phyloP scores from a whole-genome alignment of 164 flowering plant genomes.

The Malania oleifera region DNA sequence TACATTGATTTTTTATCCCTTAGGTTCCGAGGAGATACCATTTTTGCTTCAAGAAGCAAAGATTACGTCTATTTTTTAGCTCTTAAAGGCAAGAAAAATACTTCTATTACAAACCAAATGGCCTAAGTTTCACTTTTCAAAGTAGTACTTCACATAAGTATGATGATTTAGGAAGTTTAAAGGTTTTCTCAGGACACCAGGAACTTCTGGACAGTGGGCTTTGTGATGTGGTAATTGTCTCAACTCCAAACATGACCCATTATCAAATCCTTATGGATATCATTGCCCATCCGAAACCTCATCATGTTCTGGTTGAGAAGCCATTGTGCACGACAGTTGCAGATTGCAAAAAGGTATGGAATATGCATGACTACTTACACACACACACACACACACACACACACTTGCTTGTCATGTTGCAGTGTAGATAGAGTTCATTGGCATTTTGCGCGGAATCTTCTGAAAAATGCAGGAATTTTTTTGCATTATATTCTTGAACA shows the following conservation, averaged over 20 bases:
- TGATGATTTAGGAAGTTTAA: slow-evolving; percentile 2
- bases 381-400: no score
- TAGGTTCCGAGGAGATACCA: no score
- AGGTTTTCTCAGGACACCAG: slow-evolving; percentile 75
- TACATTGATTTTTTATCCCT: no score
- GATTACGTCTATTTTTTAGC: no score
- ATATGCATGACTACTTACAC: no score
- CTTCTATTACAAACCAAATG: no score
- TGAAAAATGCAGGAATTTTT: not conserved
- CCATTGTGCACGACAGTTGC: slow-evolving; percentile 88
- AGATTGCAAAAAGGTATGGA: slow-evolving; percentile 71
- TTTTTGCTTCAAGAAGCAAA: no score
- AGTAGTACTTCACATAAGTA: no score
- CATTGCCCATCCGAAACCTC: slow-evolving; percentile 72
- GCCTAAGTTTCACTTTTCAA: not conserved
- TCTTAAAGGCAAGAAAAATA: no score
- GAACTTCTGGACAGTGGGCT: slow-evolving; percentile 76
- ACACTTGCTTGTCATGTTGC: not conserved
- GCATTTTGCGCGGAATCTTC: not conserved
- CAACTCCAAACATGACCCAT: slow-evolving; percentile 95
- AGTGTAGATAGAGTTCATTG: not conserved
- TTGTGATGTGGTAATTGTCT: slow-evolving; percentile 83
- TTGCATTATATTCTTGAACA: no score
- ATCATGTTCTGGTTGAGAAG: slow-evolving; percentile 94
- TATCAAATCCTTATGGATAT: slow-evolving; percentile 85